Percentiles rank a stretch among this genome's conserved stretches.
These are phyloP conservation scores for Salix dunnii DNA, from an alignment of 345 rosid species.

Conservation along the genomic window DNA sequence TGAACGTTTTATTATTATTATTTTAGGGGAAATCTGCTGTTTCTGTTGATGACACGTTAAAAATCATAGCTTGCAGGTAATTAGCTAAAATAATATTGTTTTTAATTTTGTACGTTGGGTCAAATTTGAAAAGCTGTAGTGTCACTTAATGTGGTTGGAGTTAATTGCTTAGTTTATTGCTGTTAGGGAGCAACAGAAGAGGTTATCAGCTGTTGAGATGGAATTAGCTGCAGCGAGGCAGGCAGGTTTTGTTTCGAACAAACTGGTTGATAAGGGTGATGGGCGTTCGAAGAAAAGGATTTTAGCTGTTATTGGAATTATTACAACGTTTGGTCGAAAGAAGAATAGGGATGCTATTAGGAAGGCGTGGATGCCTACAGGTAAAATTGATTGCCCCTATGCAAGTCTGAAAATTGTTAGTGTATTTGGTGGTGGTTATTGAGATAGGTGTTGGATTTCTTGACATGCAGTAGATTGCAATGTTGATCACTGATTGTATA, in stretches of 20 bases:
- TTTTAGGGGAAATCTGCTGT: conserved; percentile 75
- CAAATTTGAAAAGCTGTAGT: neutral
- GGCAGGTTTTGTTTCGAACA: conserved; percentile 61
- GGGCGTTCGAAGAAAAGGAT: conserved; percentile 48
- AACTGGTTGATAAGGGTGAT: conserved; percentile 25
- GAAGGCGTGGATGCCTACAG: conserved; percentile 83
- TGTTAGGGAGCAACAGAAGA: conserved; percentile 83
- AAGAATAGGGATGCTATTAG: conserved; percentile 81
- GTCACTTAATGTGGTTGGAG: neutral
- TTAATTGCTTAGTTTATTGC: conserved; percentile 11
- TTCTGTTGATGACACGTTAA: conserved; percentile 85
- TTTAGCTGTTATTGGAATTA: conserved; percentile 65
- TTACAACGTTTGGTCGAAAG: conserved; percentile 67
- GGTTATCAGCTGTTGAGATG: conserved; percentile 59
- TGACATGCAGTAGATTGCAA: neutral
- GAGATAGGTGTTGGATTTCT: neutral
- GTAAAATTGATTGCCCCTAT: conserved; percentile 16
- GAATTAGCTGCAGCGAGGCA: conserved; percentile 60
- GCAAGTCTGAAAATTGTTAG: neutral
- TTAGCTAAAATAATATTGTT: neutral
- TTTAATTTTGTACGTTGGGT: neutral
- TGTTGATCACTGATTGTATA: neutral
- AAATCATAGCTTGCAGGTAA: conserved; percentile 88
- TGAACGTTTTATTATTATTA: neutral
- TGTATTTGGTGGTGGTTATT: neutral